Conservation (phyloP, 805 yeast species). For the Saccharomycopsis selenospora region DNA sequence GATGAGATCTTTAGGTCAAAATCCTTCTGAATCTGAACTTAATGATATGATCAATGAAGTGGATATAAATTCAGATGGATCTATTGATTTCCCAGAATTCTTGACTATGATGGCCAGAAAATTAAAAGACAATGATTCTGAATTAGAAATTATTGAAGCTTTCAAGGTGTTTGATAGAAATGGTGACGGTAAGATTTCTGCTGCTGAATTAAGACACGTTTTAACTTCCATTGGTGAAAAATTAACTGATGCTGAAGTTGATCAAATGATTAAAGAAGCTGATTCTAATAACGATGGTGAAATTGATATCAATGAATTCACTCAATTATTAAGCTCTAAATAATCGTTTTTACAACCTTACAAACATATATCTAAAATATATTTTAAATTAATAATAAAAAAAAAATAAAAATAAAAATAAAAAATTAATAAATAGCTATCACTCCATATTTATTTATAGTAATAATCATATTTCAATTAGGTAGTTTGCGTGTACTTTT, state of each 20-base stretch:
- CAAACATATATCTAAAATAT: too few species aligned
- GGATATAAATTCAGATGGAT: constrained; percentile 90
- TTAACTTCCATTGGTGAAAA: constrained; percentile 97
- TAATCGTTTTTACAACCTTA: constrained; percentile 29
- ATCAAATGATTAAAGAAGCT: constrained; percentile 95
- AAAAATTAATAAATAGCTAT: too few species aligned
- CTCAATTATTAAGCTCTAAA: constrained; percentile 77
- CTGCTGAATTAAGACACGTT: constrained; percentile 94
- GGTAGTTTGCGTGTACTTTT: too few species aligned
- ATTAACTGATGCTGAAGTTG: constrained; percentile 93
- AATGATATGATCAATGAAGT: constrained; percentile 97
- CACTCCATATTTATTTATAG: too few species aligned
- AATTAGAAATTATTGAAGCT: constrained; percentile 95
- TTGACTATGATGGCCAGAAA: constrained; percentile 85
- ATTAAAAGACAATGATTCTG: constrained; percentile 93
- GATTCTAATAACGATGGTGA: constrained; percentile 94
- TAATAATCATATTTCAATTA: too few species aligned
- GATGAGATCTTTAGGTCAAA: constrained; percentile 98
- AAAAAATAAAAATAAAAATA: too few species aligned
- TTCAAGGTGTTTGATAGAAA: constrained; percentile 93
- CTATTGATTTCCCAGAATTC: constrained; percentile 75
- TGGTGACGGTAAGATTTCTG: constrained; percentile 95
- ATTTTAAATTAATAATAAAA: too few species aligned
- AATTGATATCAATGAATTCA: constrained; percentile 94
- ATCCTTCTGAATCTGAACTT: constrained; percentile 92